Conservation (phyloP, 257 asterid species). For the Solanum clarkiae region DNA sequence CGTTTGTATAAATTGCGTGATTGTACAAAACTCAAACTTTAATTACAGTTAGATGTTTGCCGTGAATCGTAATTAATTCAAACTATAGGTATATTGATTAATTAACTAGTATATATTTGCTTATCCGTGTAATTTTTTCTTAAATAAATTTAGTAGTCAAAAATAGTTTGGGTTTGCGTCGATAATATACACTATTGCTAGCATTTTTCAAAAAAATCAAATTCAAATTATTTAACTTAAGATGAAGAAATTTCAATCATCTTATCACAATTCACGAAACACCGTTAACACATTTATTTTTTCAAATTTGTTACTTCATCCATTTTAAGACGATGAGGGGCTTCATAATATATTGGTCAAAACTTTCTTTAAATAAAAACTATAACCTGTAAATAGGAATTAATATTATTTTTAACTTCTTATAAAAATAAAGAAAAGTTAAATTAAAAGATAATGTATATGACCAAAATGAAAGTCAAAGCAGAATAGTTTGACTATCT, state of each 20-base stretch:
- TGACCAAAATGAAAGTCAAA: background rate
- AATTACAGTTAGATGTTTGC: too few species aligned
- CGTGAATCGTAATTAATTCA: too few species aligned
- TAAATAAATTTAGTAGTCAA: too few species aligned
- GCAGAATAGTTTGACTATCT: background rate
- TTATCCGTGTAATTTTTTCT: too few species aligned
- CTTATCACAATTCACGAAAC: background rate
- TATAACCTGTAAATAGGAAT: background rate
- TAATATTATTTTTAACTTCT: background rate
- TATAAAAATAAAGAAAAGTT: background rate
- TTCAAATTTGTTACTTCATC: background rate
- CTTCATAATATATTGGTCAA: background rate
- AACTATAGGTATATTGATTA: too few species aligned
- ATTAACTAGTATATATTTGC: too few species aligned
- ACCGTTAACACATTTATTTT: background rate
- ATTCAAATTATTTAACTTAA: background rate
- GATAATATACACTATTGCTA: background rate
- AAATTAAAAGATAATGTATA: background rate
- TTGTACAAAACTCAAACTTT: too few species aligned
- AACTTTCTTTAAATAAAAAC: background rate
- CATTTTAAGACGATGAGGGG: background rate
- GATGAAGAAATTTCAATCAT: background rate
- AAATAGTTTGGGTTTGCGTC: background rate
- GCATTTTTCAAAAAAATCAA: background rate
- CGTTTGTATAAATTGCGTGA: too few species aligned